Percentiles rank a stretch among this genome's conserved stretches.
phyloP scores from a whole-genome alignment of 306 rosid genomes.

The Sechiopsis laciniata region DNA sequence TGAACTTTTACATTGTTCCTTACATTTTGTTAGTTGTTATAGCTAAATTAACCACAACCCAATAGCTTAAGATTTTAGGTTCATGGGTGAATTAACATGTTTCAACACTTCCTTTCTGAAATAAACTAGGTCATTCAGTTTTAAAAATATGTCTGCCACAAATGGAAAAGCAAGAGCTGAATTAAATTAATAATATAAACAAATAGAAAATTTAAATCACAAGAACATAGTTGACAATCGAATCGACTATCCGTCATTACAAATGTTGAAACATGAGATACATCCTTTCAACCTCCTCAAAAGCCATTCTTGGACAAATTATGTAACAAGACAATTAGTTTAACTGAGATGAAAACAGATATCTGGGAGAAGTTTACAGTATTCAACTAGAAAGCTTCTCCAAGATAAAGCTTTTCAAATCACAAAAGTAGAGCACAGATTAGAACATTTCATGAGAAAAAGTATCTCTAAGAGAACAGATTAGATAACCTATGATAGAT shows the following conservation, averaged over 20 bases:
- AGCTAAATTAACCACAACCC: no score
- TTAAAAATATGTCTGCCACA: not conserved
- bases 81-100: no score
- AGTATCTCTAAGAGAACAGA: not conserved
- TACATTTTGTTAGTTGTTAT: no score
- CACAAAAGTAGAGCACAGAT: conserved; percentile 3
- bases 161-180: not conserved
- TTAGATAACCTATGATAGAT: not conserved
- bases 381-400: conserved; percentile 8
- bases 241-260: not conserved
- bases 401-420: not conserved
- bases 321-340: not conserved
- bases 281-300: conserved; percentile 4
- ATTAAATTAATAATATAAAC: not conserved
- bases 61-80: no score
- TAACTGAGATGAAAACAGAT: conserved; percentile 2
- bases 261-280: not conserved
- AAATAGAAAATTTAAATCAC: not conserved
- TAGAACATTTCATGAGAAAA: not conserved
- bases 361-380: not conserved
- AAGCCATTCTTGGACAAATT: not conserved
- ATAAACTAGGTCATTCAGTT: not conserved
- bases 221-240: not conserved
- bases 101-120: not conserved
- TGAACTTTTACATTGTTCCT: not conserved